Base-by-base conservation (phyloP, 192 early-diverging fungal species). In the Glomus cerebriforme region DNA sequence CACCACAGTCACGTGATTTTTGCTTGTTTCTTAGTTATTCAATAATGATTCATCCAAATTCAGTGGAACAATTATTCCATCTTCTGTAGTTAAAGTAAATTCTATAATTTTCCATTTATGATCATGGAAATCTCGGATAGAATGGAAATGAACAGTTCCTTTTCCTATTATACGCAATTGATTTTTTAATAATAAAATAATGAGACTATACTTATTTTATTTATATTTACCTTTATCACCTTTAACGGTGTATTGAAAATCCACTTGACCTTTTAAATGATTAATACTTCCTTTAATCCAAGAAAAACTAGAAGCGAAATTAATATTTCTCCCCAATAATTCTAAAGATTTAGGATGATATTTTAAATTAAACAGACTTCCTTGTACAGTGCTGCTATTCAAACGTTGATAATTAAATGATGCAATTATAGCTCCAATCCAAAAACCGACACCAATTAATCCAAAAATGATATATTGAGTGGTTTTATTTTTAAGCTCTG, bases 241-340 rank as follows among this genome's bases (percentile, higher is more conserved):
- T 7, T 81, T 81, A 24, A 91, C 85, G 31, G 85, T 79, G 45
- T 87, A 90, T 49, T 81, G 76, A 69, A 90, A 88, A 78, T 91
- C 80, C 22, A 90, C 84, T 31, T 83, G 73, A 6, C 90, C 90
- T 72, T 91, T 88, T 62, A 91, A 81, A 81, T 91, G 86, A 59
- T 90, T 90, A 13, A 91, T 87, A 0, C 83, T 85, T 3, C 90
- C 90, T n/a, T 81, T 83, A 79, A 91, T 89, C 90, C 90, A 91
- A 19, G 90, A 88, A 87, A 87, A 89, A 10, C 35, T 67, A 64
- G 83, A 77, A 27, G 85, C 84, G 77, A 87, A 91, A 77, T 87
- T 85, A 60, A 91, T 82, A 22, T 86, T 79, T 19, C 85, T 83
- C 2, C 90, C 90, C n/a, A 91, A 70, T 12, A 87, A 65, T 47